Evolutionary conservation across 2,329 filamentous ascomycete species (phyloP).

Genomic region (Pezicula rhizophila): DNA sequence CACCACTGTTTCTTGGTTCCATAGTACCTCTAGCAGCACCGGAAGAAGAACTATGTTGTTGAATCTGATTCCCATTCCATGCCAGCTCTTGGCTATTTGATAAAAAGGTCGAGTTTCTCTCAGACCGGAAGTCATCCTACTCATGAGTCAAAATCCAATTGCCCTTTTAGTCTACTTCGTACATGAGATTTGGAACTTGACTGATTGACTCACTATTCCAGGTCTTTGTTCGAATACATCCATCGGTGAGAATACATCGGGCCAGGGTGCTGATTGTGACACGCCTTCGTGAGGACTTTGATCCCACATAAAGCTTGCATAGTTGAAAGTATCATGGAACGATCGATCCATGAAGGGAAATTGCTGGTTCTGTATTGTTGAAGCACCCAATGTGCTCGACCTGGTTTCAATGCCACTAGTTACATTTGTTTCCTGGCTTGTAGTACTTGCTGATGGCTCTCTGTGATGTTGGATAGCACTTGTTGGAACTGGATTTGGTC

Average conservation of each 20-base stretch:
- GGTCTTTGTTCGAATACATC: conserved; percentile 1
- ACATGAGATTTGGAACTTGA: not conserved
- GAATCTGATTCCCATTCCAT: too few relatives aligned
- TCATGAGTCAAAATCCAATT: not conserved
- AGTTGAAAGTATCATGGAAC: conserved; percentile 36
- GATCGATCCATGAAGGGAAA: conserved; percentile 1
- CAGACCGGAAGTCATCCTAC: conserved; percentile 7
- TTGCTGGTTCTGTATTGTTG: not conserved
- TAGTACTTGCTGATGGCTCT: not conserved
- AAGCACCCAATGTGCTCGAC: not conserved
- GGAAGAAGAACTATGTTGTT: too few relatives aligned
- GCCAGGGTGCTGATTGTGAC: conserved; percentile 8
- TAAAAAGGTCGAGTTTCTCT: conserved; percentile 10
- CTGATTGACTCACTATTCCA: conserved; percentile 1
- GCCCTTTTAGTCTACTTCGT: too few relatives aligned
- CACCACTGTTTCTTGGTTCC: conserved; percentile 13
- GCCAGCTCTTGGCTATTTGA: not conserved
- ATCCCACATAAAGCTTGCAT: conserved; percentile 44
- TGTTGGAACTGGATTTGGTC: conserved; percentile 14
- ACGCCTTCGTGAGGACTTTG: conserved; percentile 30
- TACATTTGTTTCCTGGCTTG: not conserved
- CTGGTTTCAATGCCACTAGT: not conserved
- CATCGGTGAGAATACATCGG: conserved; percentile 3
- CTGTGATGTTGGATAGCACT: conserved; percentile 9
- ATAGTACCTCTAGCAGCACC: not conserved